Evolutionary conservation across 306 rosid species (phyloP).

Genomic region (Prunus salicina): DNA sequence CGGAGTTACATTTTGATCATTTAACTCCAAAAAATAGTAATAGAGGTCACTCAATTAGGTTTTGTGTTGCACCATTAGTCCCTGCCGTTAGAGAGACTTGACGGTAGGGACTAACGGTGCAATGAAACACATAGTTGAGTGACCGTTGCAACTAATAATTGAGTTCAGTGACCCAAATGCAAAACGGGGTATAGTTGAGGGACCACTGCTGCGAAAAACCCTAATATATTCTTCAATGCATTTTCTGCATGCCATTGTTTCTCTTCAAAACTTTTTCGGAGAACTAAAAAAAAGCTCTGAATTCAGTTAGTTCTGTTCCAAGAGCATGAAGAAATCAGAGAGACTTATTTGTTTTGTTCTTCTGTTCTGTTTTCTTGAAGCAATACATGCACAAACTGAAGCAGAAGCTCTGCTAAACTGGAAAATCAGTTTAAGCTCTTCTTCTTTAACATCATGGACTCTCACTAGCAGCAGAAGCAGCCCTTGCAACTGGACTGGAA

Average conservation of each 20-base stretch:
- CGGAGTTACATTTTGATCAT: too few species aligned
- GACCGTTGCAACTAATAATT: too few species aligned
- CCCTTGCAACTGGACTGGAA: conserved; percentile 57
- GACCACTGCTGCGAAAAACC: too few species aligned
- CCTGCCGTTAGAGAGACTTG: too few species aligned
- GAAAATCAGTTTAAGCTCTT: conserved; percentile 44
- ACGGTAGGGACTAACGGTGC: too few species aligned
- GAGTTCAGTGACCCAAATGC: too few species aligned
- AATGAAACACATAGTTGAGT: too few species aligned
- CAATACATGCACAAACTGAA: conserved; percentile 18
- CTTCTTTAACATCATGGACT: conserved; percentile 43
- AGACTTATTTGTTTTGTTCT: neutral
- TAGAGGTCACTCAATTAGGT: too few species aligned
- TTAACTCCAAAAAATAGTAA: too few species aligned
- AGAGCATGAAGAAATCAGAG: neutral
- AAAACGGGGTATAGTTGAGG: too few species aligned
- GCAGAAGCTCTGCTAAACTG: conserved; percentile 47
- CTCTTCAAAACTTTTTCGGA: neutral
- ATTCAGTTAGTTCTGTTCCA: neutral
- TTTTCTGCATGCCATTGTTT: neutral
- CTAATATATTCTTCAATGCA: neutral
- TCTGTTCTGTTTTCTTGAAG: neutral
- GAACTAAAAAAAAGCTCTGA: neutral
- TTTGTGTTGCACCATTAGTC: too few species aligned
- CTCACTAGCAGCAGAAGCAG: conserved; percentile 10